A percentile compares a stretch with the other conserved stretches of the same genome.
Conservation (phyloP, 257 asterid genomes). For the Solanum piurae region DNA sequence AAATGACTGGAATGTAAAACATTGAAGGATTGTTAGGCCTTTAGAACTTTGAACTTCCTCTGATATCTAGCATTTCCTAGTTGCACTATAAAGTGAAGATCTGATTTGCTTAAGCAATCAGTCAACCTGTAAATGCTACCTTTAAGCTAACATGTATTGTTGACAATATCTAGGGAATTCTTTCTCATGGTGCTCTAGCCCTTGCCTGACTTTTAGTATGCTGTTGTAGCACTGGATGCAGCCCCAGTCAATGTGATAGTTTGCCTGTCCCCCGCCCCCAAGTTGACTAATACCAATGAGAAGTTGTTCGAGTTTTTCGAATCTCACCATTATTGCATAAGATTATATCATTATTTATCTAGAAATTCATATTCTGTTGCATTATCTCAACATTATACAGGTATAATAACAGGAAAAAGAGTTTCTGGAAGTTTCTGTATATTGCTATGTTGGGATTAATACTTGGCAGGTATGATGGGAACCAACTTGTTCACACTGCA, state of each 20-base stretch:
- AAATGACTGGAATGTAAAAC: background rate
- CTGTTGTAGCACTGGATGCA: background rate
- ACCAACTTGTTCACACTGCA: background rate
- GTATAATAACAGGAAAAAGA: conserved; percentile 79
- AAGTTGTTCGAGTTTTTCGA: background rate
- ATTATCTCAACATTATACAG: conserved; percentile 26
- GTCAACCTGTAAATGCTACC: background rate
- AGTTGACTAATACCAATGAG: background rate
- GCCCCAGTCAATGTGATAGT: background rate
- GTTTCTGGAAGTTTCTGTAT: conserved; percentile 68
- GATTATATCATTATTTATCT: background rate
- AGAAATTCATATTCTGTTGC: background rate
- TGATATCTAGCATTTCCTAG: background rate
- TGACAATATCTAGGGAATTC: background rate
- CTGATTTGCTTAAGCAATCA: background rate
- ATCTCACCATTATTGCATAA: background rate
- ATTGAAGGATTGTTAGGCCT: background rate
- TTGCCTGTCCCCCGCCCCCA: background rate
- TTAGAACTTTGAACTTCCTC: background rate
- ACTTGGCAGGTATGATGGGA: conserved; percentile 50
- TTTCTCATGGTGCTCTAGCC: background rate
- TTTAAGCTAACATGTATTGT: background rate
- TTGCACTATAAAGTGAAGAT: background rate
- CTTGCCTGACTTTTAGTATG: background rate
- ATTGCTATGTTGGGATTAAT: conserved; percentile 63